Conservation (phyloP, 2,329 filamentous ascomycete species). For the Verticillium nonalfalfae region DNA sequence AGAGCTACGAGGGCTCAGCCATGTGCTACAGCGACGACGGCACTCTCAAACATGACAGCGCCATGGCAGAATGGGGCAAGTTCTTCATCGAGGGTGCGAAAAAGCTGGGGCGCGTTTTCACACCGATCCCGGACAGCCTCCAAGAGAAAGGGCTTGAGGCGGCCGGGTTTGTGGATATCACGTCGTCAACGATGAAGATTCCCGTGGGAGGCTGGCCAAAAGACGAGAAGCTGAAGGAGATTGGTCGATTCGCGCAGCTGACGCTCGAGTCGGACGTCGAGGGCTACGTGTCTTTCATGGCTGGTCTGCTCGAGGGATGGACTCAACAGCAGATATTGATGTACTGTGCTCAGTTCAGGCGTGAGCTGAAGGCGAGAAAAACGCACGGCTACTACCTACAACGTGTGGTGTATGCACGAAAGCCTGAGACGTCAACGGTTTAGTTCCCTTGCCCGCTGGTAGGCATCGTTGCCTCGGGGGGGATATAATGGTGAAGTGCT, state of each 20-base stretch:
- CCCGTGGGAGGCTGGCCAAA: constrained; percentile 34
- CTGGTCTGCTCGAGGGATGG: constrained; percentile 28
- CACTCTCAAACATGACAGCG: constrained; percentile 18
- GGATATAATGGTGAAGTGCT: too few relatives aligned
- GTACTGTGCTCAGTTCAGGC: constrained; percentile 25
- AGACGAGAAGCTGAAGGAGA: constrained; percentile 24
- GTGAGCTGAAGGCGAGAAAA: constrained; percentile 20
- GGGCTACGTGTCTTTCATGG: constrained; percentile 24
- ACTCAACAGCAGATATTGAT: constrained; percentile 22
- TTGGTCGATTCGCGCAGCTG: constrained; percentile 25
- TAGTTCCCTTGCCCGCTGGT: background rate
- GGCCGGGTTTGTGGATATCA: constrained; percentile 18
- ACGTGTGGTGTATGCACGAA: constrained; percentile 20
- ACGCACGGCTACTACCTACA: constrained; percentile 21
- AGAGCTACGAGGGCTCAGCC: constrained; percentile 30
- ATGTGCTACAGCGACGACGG: constrained; percentile 21
- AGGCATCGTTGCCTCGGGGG: background rate
- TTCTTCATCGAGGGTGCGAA: constrained; percentile 25
- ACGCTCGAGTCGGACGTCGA: constrained; percentile 24
- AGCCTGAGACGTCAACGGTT: constrained; percentile 8
- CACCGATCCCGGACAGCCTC: constrained; percentile 20
- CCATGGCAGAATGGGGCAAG: constrained; percentile 25
- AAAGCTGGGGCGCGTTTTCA: constrained; percentile 23
- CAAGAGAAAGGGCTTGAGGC: constrained; percentile 21
- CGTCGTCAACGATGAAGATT: constrained; percentile 13